phyloP scores from a whole-genome alignment of 495 filamentous ascomycete genomes.

The Margaritispora aquatica region DNA sequence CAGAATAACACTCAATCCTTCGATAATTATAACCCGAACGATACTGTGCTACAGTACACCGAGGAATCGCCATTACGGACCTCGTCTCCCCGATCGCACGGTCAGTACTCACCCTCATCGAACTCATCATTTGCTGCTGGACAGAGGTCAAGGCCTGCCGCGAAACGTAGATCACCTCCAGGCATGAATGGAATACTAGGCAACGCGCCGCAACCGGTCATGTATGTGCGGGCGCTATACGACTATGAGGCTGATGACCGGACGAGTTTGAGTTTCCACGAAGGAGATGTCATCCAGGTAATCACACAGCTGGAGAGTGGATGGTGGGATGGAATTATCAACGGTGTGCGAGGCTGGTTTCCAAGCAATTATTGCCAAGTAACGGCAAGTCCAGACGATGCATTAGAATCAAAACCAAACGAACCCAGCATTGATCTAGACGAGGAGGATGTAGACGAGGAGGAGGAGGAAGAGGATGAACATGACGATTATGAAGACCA shows the following conservation, averaged over 20 bases:
- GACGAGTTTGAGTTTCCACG: slow-evolving; percentile 91
- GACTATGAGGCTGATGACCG: slow-evolving; percentile 96
- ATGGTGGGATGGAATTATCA: slow-evolving; percentile 98
- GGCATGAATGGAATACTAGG: slow-evolving; percentile 67
- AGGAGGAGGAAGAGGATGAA: slow-evolving; percentile 44
- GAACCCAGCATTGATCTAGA: neutral
- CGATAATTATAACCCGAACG: slow-evolving; percentile 15
- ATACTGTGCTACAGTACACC: slow-evolving; percentile 16
- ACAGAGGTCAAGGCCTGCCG: slow-evolving; percentile 11
- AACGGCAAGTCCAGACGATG: slow-evolving; percentile 66
- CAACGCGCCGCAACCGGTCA: slow-evolving; percentile 64
- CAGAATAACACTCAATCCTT: slow-evolving; percentile 20
- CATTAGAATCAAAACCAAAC: slow-evolving; percentile 39
- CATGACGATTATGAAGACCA: slow-evolving; percentile 69
- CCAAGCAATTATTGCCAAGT: slow-evolving; percentile 96
- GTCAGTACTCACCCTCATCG: slow-evolving; percentile 8
- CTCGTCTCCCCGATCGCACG: slow-evolving; percentile 8
- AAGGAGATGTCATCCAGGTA: slow-evolving; percentile 95
- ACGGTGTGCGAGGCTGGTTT: slow-evolving; percentile 93
- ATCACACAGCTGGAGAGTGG: slow-evolving; percentile 96
- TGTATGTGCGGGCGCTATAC: slow-evolving; percentile 94
- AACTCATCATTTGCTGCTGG: slow-evolving; percentile 3
- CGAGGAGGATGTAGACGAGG: slow-evolving; percentile 38
- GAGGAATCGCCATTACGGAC: slow-evolving; percentile 13
- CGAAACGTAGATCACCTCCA: slow-evolving; percentile 21